Base-by-base conservation (phyloP, 2,329 filamentous ascomycete genomes). In the Colletotrichum ledebouriae region DNA sequence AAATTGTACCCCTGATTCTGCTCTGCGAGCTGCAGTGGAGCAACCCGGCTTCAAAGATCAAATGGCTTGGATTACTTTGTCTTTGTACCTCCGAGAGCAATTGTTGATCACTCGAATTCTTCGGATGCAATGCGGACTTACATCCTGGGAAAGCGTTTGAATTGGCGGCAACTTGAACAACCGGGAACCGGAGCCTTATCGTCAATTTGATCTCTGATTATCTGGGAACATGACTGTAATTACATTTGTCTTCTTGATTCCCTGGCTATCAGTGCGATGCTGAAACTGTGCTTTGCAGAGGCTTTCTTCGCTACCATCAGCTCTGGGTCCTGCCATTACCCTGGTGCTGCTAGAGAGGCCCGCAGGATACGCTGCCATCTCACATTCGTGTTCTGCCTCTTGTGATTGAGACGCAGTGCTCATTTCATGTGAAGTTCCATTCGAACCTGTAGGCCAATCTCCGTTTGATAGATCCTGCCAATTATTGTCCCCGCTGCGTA, bases 211-310 rank as follows among this genome's bases (percentile, higher is more conserved):
- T 25, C 22, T 12, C 9, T 15, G 59, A 33, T 20, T 15, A 5
- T 55, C n/a, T 1, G 66, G 60, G 17, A 25, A 59, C 15, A 75
- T 62, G 2, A 76, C 64, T 1, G 74, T 76, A 1, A 73, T 76
- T n/a, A 72, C 70, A 11, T 70, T 76, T 2, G 75, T 77, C 63
- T 76, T 77, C 9, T 73, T 76, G 4, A 77, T 77, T 1, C 75
- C 70, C 9, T 22, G 34, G 10, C n/a, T 49, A 17, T 37, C 63
- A 17, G 15, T n/a, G 49, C 22, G 37, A 12, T 22, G 34, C 11
- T 33, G 61, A 15, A 59, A 34, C 42, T n/a, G 6, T 4, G 59
- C 12, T 41, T 63, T 63, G 3, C 73, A 63, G 4, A 70, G 33
- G 44, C 72, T 73, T 10, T 76, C 76, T 34, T 74, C 75, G 39